Evolutionary conservation across 2,329 filamentous ascomycete genomes (phyloP).

Genomic region (Achaetomium macrosporum): DNA sequence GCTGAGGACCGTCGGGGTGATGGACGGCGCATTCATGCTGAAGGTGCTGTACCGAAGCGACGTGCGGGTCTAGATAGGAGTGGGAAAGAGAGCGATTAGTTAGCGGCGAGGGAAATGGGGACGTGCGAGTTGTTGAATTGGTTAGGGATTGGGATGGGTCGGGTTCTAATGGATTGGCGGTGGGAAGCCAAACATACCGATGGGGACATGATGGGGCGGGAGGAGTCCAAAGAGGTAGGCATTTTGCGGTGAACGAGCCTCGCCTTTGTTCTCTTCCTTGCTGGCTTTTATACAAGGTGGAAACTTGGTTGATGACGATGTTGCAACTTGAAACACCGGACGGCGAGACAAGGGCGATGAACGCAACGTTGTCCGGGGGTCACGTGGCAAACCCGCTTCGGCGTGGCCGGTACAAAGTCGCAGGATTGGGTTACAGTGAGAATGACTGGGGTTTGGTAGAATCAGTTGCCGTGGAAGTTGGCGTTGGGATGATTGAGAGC

Average conservation of each 20-base stretch:
- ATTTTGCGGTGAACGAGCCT: constrained; percentile 32
- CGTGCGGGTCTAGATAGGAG: constrained; percentile 40
- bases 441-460: too few species aligned
- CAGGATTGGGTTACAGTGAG: too few species aligned
- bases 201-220: constrained; percentile 57
- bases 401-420: neutral
- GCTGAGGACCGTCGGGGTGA: constrained; percentile 52
- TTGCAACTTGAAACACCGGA: constrained; percentile 12
- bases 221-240: constrained; percentile 55
- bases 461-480: too few species aligned
- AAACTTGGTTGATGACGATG: constrained; percentile 6
- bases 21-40: constrained; percentile 49
- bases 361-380: constrained; percentile 1
- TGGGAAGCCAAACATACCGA: constrained; percentile 44
- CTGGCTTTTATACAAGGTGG: neutral
- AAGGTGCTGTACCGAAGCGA: constrained; percentile 56
- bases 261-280: neutral
- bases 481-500: too few species aligned
- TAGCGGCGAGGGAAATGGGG: constrained; percentile 3
- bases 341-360: neutral
- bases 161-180: constrained; percentile 1
- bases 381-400: neutral
- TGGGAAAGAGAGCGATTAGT: neutral
- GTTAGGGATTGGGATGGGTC: neutral
- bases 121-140: neutral